phyloP scores from a whole-genome alignment of 257 asterid species.

The Verbena officinalis region DNA sequence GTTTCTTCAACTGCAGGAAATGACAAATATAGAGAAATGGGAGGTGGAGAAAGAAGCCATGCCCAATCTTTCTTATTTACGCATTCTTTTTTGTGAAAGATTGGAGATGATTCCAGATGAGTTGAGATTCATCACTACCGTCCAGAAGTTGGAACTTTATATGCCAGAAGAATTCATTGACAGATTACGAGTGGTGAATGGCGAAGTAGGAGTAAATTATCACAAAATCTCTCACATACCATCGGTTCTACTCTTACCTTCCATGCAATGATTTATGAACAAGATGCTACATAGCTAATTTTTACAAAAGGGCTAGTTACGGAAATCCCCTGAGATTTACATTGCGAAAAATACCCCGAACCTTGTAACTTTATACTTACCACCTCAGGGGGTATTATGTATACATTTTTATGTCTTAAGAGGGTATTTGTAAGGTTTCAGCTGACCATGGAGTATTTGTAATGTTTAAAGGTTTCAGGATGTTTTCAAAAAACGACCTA shows the following conservation, averaged over 20 bases:
- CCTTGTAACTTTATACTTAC: too few relatives aligned
- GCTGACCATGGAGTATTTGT: too few relatives aligned
- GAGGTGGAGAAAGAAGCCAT: constrained; percentile 29
- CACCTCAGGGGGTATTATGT: too few relatives aligned
- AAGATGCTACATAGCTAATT: too few relatives aligned
- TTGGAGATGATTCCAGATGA: constrained; percentile 28
- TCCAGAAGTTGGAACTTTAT: not conserved
- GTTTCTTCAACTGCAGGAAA: rapidly evolving
- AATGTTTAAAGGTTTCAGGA: too few relatives aligned
- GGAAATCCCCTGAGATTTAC: too few relatives aligned
- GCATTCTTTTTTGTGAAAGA: rapidly evolving
- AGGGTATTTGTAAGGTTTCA: too few relatives aligned
- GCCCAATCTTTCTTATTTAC: constrained; percentile 14
- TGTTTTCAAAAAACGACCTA: too few relatives aligned
- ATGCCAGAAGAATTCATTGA: not conserved
- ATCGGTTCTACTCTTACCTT: not conserved
- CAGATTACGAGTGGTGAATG: not conserved
- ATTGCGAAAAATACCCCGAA: too few relatives aligned
- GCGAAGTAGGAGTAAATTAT: constrained; percentile 1
- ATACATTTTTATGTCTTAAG: too few relatives aligned
- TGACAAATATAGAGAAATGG: not conserved
- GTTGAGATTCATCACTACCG: constrained; percentile 10
- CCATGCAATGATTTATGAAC: too few relatives aligned
- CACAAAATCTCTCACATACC: constrained; percentile 10
- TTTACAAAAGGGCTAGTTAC: too few relatives aligned